Conservation (phyloP, 176 grass and related monocot species). For the Carex scoparia region DNA sequence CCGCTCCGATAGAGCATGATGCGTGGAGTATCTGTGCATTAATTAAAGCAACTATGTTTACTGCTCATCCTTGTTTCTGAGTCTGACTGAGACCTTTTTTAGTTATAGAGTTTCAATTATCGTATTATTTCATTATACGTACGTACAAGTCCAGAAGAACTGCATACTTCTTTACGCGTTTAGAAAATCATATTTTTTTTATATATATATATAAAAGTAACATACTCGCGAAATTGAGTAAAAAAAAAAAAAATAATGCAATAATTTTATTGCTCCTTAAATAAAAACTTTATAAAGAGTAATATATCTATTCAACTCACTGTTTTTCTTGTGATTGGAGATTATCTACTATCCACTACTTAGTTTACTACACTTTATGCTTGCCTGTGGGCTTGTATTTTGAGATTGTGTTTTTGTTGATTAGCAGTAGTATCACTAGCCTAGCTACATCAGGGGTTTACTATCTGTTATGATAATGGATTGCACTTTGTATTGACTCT, state of each 20-base stretch:
- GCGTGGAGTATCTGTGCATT: background rate
- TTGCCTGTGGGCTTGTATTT: no score
- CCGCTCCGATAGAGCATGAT: background rate
- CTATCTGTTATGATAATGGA: no score
- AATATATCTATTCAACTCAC: background rate
- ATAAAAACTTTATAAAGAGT: no score
- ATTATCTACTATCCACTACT: no score
- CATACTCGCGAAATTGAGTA: background rate
- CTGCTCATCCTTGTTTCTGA: slow-evolving; percentile 1
- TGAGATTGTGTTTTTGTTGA: no score
- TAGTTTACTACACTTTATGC: no score
- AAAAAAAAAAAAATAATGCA: background rate
- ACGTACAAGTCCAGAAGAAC: no score
- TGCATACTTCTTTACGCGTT: background rate
- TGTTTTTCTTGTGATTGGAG: no score
- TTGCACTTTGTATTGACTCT: no score
- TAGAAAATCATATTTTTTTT: background rate
- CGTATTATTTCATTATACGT: no score
- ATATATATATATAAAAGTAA: background rate
- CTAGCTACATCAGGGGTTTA: no score
- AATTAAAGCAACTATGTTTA: background rate
- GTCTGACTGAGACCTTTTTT: background rate
- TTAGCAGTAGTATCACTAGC: no score
- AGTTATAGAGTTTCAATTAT: background rate
- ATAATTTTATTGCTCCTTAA: background rate